Base-by-base conservation (phyloP, 192 early-diverging fungal genomes). In the Podochytrium sp. region DNA sequence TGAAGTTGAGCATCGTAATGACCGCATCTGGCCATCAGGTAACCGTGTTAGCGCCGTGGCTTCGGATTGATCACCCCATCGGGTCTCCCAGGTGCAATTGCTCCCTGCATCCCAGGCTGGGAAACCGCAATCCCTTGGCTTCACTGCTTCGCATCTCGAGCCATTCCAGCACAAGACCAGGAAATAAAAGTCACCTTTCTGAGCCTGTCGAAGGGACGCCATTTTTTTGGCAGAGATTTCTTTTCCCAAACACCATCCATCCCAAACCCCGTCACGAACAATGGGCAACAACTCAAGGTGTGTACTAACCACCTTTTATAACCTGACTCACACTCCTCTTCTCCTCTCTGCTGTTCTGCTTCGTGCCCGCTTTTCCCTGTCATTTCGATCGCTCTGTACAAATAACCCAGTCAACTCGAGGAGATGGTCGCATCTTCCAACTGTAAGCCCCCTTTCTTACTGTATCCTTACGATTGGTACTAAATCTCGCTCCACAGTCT, bases 1-100 rank as follows among this genome's bases (percentile, higher is more conserved):
- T 97, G 65, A 96, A 83, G 79, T 94, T 92, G 52, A 97, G 90
- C 94, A 97, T 93, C 23, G 89, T 79, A 10, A 87, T 63, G 41
- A 97, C 86, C 39, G 93, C 92, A 67, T 87, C 95, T 96, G 62
- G 0, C 52, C n/a, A n/a, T n/a, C n/a, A n/a, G n/a, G n/a, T n/a
- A n/a, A n/a, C n/a, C n/a, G n/a, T n/a, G n/a, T n/a, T n/a, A n/a
- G n/a, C n/a, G n/a, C n/a, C n/a, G n/a, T n/a, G n/a, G n/a, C n/a
- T n/a, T n/a, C n/a, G n/a, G n/a, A n/a, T n/a, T n/a, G n/a, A n/a
- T n/a, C n/a, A n/a, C n/a, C n/a, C n/a, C n/a, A n/a, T n/a, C n/a
- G n/a, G n/a, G n/a, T n/a, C n/a, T n/a, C n/a, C n/a, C n/a, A n/a
- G n/a, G n/a, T n/a, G n/a, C n/a, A n/a, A n/a, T n/a, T n/a, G n/a